A percentile compares a stretch with the other conserved stretches of the same genome.
Conservation (phyloP, 768 basidiomycete species). For the Solioccasus polychromus region DNA sequence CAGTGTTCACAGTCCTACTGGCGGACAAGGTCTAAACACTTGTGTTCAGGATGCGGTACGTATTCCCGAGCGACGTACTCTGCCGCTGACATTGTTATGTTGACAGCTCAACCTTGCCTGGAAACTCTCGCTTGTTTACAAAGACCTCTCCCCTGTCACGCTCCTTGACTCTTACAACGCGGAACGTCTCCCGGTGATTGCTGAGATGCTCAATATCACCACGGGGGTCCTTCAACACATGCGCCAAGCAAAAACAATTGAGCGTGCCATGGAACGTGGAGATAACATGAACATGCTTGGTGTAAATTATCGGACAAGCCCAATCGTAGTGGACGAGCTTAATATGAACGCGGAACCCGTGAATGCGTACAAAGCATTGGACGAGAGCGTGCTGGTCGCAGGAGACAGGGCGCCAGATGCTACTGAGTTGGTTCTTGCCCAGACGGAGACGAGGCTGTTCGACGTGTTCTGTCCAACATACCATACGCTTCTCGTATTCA, state of each 20-base stretch:
- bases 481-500: slow-evolving; percentile 34
- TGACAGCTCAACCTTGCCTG: slow-evolving; percentile 41
- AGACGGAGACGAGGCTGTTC: slow-evolving; percentile 16
- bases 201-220: slow-evolving; percentile 42
- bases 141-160: slow-evolving; percentile 31
- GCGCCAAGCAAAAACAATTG: not conserved
- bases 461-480: slow-evolving; percentile 18
- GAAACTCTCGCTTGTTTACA: slow-evolving; percentile 44
- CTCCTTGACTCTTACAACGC: slow-evolving; percentile 42
- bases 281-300: slow-evolving; percentile 25
- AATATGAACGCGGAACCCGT: slow-evolving; percentile 8
- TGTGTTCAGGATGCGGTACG: slow-evolving; percentile 39
- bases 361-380: slow-evolving; percentile 13
- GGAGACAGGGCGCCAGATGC: slow-evolving; percentile 48
- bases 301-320: slow-evolving; percentile 36
- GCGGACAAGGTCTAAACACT: slow-evolving; percentile 36
- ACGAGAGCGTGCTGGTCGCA: slow-evolving; percentile 32
- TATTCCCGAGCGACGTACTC: slow-evolving; percentile 3
- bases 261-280: not conserved
- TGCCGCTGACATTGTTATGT: not conserved
- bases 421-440: slow-evolving; percentile 24
- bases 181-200: slow-evolving; percentile 46
- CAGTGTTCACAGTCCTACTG: slow-evolving; percentile 25
- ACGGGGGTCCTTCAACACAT: slow-evolving; percentile 21
- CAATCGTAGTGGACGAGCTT: slow-evolving; percentile 37